Base-by-base conservation (phyloP, 176 grass and related monocot species). In the Hordeum marinum region DNA sequence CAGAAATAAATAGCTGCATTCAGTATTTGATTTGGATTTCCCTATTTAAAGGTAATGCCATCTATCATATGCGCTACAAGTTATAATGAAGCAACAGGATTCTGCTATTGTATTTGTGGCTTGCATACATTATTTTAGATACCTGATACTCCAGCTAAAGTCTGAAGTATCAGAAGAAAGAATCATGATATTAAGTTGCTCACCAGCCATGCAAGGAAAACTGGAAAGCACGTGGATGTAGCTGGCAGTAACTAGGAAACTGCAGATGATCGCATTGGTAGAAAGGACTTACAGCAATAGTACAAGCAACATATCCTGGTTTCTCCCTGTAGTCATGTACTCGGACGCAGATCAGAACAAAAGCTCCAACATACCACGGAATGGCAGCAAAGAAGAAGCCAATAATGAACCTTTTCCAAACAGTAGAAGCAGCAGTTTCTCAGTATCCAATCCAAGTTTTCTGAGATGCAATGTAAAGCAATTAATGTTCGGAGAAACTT, bases 311-410 rank as follows among this genome's bases (percentile, higher is more conserved):
- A 36, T 95, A 93, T 84, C 96, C 96, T 68, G 93, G 93, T 75
- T 98, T 98, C 84, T 98, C 96, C 85, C 96, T 88, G 80, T 87
- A 84, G 77, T 98, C 96, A 88, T 76, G 89, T 32, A 95, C 81
- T 90, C 89, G 89, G 20, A 93, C 88, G 55, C 83, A 95, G 67
- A 98, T 90, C 65, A 95, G 80, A 76, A 98, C 66, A 63, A 98
- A 92, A 75, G 93, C 96, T 89, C 96, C 93, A 83, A 98, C 10
- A 88, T 98, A 98, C 96, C 96, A 98, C 63, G 96, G 96, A 87
- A 98, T 89, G 65, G 93, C 91, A 88, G 91, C 93, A 83, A 98
- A 65, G 90, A 98, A 92, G 87, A 98, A 98, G 52, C 96, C 96
- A 45, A 85, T 24, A 63, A 98, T 85, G 67, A 98, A 98, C 93